phyloP scores from a whole-genome alignment of 805 yeast genomes.

The Starmerella kuoi region DNA sequence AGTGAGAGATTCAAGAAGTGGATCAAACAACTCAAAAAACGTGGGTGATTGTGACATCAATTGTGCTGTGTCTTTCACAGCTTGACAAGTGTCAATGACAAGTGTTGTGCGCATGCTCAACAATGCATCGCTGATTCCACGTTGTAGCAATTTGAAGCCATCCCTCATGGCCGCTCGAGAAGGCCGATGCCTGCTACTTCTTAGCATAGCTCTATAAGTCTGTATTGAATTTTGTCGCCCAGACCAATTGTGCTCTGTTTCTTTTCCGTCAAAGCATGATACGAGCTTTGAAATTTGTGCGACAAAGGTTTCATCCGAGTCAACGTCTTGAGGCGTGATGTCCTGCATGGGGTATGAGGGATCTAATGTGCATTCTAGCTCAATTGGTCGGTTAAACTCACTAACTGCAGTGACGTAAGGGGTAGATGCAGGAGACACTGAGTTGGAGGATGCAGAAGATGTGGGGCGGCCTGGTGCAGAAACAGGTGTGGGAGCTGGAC shows the following conservation, averaged over 20 bases:
- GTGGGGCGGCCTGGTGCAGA: neutral
- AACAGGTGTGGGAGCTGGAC: neutral
- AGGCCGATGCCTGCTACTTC: conserved; percentile 41
- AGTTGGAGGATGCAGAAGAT: neutral
- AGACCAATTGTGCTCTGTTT: conserved; percentile 82
- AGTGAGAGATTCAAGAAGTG: conserved; percentile 37
- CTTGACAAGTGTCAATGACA: conserved; percentile 59
- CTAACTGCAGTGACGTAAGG: neutral
- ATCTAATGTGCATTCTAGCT: conserved; percentile 2
- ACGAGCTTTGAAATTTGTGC: conserved; percentile 24
- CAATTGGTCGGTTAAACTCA: neutral
- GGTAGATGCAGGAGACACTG: neutral
- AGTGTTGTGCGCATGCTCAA: conserved; percentile 75
- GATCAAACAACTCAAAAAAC: conserved; percentile 34
- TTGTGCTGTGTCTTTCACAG: conserved; percentile 48
- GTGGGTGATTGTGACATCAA: conserved; percentile 19
- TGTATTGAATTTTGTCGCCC: conserved; percentile 51
- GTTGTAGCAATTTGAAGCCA: conserved; percentile 37
- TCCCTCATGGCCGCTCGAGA: conserved; percentile 22
- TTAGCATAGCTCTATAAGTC: conserved; percentile 44
- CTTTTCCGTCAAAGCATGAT: conserved; percentile 49
- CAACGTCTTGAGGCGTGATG: conserved; percentile 26
- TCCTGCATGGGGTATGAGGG: conserved; percentile 32
- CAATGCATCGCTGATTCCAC: conserved; percentile 53
- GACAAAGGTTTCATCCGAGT: conserved; percentile 26